Base-by-base conservation (phyloP, 2,329 filamentous ascomycete species). In the Aphanoascus verrucosus region DNA sequence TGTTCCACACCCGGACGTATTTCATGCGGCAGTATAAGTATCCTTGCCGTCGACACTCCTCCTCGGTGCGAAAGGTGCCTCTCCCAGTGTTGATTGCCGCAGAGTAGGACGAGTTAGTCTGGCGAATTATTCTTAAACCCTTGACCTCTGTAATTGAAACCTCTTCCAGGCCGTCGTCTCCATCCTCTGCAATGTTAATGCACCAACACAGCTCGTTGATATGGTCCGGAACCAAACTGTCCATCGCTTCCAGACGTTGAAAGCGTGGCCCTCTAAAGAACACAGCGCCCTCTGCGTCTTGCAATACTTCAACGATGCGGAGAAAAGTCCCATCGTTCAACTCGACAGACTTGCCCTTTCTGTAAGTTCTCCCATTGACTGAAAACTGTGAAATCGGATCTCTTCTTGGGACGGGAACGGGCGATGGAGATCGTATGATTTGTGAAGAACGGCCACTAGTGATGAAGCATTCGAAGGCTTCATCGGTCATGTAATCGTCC, bases 51-150 rank as follows among this genome's bases (percentile, higher is more conserved):
- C 63, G 59, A 0, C 64, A 55, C 1, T 62, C 58, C 0, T 61
- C 19, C 1, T 59, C 58, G 11, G 60, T 60, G 0, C 46, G 49
- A 35, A 62, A 69, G 0, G 14, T 14, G 14, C 1, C 15, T 5
- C 14, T 23, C 19, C 11, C 35, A 48, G 0, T 49, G 28, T 0
- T 53, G 42, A 59, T 47, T 1, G n/a, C n/a, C n/a, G 53, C 53
- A 0, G 77, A 76, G 42, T 74, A 81, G 0, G 64, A 59, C 0
- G 72, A 63, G 55, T 86, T 88, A 0, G 83, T 86, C 1, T 76
- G 65, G 0, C 72, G 61, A 0, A 86, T 64, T 0, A 62, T 62
- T 0, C 79, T 67, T 5, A 72, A 65, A 1, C 64, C 57, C 1
- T 69, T 59, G 0, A 83, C 67, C 0, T 69, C 55, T 0, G 58